These are phyloP conservation scores for Aspergillus sparsus DNA, from an alignment of 495 filamentous ascomycete genomes.

Conservation along the genomic window DNA sequence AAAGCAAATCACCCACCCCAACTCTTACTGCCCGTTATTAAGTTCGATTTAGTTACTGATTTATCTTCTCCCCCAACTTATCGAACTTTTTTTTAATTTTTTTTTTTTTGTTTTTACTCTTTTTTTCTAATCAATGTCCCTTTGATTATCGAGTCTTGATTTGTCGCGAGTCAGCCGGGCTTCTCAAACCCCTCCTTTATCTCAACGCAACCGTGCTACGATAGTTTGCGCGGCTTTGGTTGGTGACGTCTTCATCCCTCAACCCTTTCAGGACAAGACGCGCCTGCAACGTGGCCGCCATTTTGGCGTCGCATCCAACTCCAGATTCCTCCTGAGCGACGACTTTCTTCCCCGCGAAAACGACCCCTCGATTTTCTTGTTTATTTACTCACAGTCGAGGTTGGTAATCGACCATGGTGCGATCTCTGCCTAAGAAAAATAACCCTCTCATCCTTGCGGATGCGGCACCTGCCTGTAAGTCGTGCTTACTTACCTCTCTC, in stretches of 20 bases:
- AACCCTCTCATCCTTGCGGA: slow-evolving; percentile 81
- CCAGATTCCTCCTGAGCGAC: slow-evolving; percentile 18
- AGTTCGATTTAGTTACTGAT: slow-evolving; percentile 11
- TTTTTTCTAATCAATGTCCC: slow-evolving; percentile 8
- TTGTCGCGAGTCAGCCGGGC: slow-evolving; percentile 20
- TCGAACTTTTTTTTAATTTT: background rate
- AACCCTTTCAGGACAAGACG: slow-evolving; percentile 30
- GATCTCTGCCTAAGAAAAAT: slow-evolving; percentile 65
- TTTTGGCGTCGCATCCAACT: slow-evolving; percentile 35
- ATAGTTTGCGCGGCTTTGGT: slow-evolving; percentile 19
- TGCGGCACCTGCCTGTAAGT: slow-evolving; percentile 64
- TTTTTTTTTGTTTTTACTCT: no score
- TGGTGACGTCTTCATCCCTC: slow-evolving; percentile 28
- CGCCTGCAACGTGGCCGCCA: slow-evolving; percentile 54
- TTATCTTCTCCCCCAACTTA: slow-evolving; percentile 28
- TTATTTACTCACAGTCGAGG: slow-evolving; percentile 5
- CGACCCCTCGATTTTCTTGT: slow-evolving; percentile 3
- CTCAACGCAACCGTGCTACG: slow-evolving; percentile 8
- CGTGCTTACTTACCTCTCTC: slow-evolving; percentile 20
- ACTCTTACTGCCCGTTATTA: background rate
- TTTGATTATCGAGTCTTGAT: slow-evolving; percentile 13
- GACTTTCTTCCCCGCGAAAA: slow-evolving; percentile 9
- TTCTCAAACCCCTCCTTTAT: slow-evolving; percentile 10
- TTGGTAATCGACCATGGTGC: slow-evolving; percentile 53
- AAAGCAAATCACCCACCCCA: slow-evolving; percentile 19